Evolutionary conservation across 192 early-diverging fungal species (phyloP).

Genomic region (Phycomyces blakesleeanus): DNA sequence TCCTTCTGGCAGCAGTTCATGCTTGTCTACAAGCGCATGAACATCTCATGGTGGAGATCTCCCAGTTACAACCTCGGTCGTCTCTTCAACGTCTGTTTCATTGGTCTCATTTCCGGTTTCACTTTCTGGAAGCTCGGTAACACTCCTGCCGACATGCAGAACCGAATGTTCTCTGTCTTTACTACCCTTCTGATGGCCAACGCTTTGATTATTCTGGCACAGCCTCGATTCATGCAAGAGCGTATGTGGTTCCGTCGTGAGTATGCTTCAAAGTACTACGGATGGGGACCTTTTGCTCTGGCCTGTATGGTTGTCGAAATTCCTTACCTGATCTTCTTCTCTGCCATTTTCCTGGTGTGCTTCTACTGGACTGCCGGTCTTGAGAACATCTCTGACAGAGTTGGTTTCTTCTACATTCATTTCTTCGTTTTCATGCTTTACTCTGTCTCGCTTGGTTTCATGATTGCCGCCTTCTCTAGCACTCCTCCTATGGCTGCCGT

Average conservation of each 20-base stretch:
- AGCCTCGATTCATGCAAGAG: conserved; percentile 62
- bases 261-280: conserved; percentile 58
- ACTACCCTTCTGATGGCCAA: conserved; percentile 46
- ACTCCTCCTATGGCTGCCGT: conserved; percentile 58
- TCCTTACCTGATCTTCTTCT: conserved; percentile 55
- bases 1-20: conserved; percentile 42
- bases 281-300: conserved; percentile 59
- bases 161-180: conserved; percentile 51
- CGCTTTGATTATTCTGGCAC: conserved; percentile 58
- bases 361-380: conserved; percentile 65
- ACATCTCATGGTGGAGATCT: conserved; percentile 65
- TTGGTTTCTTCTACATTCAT: conserved; percentile 58
- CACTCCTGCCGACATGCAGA: conserved; percentile 51
- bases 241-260: conserved; percentile 59
- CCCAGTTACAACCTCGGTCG: conserved; percentile 67
- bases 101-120: conserved; percentile 62
- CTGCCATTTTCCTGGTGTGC: conserved; percentile 49
- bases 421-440: conserved; percentile 53
- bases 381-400: conserved; percentile 40
- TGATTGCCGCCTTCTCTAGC: conserved; percentile 50
- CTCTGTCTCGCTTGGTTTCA: conserved; percentile 55
- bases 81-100: conserved; percentile 48
- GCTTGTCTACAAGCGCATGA: conserved; percentile 63
- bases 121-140: conserved; percentile 61
- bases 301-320: conserved; percentile 58